Percentiles rank a stretch among this genome's conserved stretches.
phyloP scores from a whole-genome alignment of 352 stramenopile genomes.

The Phytophthora kernoviae region DNA sequence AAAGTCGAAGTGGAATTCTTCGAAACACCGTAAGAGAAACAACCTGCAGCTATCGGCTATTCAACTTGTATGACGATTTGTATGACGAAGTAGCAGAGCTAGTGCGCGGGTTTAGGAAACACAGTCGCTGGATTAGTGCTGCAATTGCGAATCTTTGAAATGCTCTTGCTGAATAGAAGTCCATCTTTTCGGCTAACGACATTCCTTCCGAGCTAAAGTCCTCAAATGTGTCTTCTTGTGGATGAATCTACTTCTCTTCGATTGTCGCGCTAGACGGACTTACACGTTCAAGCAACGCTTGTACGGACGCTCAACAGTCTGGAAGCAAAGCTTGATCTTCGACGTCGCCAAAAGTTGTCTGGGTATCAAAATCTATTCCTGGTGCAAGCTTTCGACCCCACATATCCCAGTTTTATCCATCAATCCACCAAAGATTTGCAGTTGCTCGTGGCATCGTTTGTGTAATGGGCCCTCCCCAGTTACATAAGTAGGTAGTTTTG shows the following conservation, averaged over 20 bases:
- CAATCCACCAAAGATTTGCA: too few species aligned
- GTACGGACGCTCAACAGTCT: background rate
- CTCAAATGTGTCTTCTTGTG: background rate
- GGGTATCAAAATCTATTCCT: background rate
- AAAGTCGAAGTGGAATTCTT: too few species aligned
- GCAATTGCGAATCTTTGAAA: too few species aligned
- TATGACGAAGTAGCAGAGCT: too few species aligned
- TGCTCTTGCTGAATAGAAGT: background rate
- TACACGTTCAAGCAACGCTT: background rate
- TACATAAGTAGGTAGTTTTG: too few species aligned
- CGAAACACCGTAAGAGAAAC: too few species aligned
- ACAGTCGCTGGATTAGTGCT: too few species aligned
- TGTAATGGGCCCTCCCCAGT: too few species aligned
- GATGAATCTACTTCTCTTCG: background rate
- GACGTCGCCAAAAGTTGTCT: background rate
- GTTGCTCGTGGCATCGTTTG: too few species aligned
- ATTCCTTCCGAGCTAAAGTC: background rate
- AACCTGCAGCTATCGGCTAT: too few species aligned
- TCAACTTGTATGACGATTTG: too few species aligned
- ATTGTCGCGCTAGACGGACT: background rate
- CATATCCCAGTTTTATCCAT: background rate
- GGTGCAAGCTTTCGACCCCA: background rate
- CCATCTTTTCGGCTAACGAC: background rate
- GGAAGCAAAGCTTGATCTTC: background rate
- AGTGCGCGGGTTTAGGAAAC: too few species aligned